Conservation (phyloP, 768 basidiomycete genomes). For the Pleurotus giganteus region DNA sequence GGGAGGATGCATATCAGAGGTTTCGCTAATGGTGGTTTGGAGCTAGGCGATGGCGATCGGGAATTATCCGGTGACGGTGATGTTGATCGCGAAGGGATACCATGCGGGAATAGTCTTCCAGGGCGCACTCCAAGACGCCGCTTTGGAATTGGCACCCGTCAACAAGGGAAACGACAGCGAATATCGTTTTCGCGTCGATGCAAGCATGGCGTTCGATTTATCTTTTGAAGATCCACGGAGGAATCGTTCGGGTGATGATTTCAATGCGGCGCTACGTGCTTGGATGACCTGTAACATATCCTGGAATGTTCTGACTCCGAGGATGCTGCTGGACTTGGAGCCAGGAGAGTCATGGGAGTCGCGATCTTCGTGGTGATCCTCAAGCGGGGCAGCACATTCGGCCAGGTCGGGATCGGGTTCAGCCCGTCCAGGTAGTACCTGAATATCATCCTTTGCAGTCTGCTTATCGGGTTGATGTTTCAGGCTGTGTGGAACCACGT, state of each 20-base stretch:
- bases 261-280: neutral
- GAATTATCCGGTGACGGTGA: neutral
- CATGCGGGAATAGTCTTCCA: conserved; percentile 1
- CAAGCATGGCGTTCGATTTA: conserved; percentile 30
- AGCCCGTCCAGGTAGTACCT: no score
- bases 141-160: conserved; percentile 16
- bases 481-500: no score
- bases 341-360: neutral
- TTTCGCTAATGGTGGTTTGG: neutral
- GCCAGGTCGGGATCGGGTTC: no score
- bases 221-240: neutral
- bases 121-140: conserved; percentile 4
- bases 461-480: no score
- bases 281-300: neutral
- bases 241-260: neutral
- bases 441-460: no score
- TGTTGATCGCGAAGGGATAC: conserved; percentile 1
- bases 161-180: conserved; percentile 44
- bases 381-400: neutral
- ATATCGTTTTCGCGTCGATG: conserved; percentile 47
- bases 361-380: neutral
- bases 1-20: neutral
- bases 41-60: neutral
- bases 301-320: neutral
- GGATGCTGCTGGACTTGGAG: neutral